Evolutionary conservation across 75 land plant species (phyloP), one percentile per base, ranked within the genome.

Genomic region (Selaginella tamariscina): DNA sequence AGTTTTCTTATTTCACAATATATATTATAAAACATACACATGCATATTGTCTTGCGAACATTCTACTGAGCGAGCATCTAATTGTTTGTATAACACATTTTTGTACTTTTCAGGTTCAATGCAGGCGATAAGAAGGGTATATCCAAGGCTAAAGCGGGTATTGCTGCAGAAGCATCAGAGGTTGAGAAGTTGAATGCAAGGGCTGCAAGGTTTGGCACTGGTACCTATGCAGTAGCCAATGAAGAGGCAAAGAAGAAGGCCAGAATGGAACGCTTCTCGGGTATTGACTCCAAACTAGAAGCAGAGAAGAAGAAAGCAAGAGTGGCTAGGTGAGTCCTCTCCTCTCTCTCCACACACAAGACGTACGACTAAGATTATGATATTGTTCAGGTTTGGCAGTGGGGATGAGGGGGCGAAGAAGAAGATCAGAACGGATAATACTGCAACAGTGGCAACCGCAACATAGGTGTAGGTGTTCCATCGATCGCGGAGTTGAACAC

Each of bases 241-340:
- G 76, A 74, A 39, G 76, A 74, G 64, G 72, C 73, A 29, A 74
- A 68, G 76, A 74, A 74, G 54, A 74, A 69, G 72, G 73, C 76
- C 0, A 32, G 76, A 30, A 22, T 59, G 29, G 76, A 72, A 24
- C 56, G 76, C 59, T 74, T 74, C 49, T 39, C 49, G 32, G 32
- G 68, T 44, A 15, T 55, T 27, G 66, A 66, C 23, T 33, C 73
- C 30, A 74, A 74, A 29, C 60, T 31, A 69, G 76, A 67, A 18
- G 56, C 68, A 18, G 68, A 67, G 23, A 67, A 67, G 39, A 32
- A 13, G 55, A 67, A 67, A 32, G 68, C 68, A 67, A 67, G 68
- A 32, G 39, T 54, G 21, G 39, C 54, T 21, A 67, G 68, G 68
- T 67, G 13, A 13, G 49, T 39, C 15, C 49, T 39, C 49, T 39